Evolutionary conservation across 306 rosid species (phyloP), one percentile per base, ranked within the genome.

Genomic region (Crotalaria pallida): DNA sequence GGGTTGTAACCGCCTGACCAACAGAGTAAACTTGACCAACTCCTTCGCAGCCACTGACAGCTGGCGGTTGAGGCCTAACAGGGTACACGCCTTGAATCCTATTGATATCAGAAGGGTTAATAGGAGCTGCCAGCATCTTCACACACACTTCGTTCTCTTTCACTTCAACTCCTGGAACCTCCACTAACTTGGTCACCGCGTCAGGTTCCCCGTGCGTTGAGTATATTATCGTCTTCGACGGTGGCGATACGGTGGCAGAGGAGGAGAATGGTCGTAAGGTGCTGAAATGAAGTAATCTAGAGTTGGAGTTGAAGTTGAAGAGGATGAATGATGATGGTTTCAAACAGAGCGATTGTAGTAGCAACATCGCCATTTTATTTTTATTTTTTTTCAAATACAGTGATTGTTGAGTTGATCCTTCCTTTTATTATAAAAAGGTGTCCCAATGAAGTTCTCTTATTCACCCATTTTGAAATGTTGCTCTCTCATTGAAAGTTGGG

Each of bases 61-160:
- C 97, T 2, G 98, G 98, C 17, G 79, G 88, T 36, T 86, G 79
- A 11, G 96, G 98, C 77, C 92, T 80, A 84, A 94, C 95, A 0
- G 96, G 97, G 70, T 94, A 94, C 3, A 94, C 96, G 43, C 98
- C 98, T 83, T 94, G 92, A 4, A 93, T 90, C 12, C 96, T 84
- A 11, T 94, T 94, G 38, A 94, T 85, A 69, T 94, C 96, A 6
- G 95, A 88, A 27, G 98, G 98, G 50, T 90, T 94, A 45, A 93
- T 90, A 1, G 97, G 98, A 71, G 98, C 86, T 1, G 94, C 97
- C 1, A 93, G 77, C 92, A 93, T 93, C 82, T 82, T 90, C 26
- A 93, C 96, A 29, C 98, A 93, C 16, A 93, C 92, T 1, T 93
- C 97, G 15, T 85, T 88, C 75, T 86, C 87, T 58, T 80, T 90